phyloP scores from a whole-genome alignment of 2,329 filamentous ascomycete species.

The Colletotrichum lupini region DNA sequence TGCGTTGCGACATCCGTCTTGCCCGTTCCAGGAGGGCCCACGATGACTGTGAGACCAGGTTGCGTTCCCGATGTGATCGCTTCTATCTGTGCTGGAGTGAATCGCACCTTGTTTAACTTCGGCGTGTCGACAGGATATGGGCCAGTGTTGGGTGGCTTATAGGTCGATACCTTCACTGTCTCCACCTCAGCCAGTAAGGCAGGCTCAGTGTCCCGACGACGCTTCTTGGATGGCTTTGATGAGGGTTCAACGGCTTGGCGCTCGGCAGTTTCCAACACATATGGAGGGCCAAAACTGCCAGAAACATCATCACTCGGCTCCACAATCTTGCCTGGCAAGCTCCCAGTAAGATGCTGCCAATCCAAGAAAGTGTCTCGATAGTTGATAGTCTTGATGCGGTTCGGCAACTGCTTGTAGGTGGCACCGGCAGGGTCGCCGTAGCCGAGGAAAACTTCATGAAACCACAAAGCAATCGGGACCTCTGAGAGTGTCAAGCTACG shows the following conservation, averaged over 20 bases:
- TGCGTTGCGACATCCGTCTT: slow-evolving; percentile 99
- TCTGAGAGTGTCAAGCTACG: slow-evolving; percentile 86
- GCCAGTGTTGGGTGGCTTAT: slow-evolving; percentile 87
- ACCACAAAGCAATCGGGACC: slow-evolving; percentile 87
- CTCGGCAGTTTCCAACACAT: slow-evolving; percentile 78
- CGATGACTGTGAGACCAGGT: slow-evolving; percentile 91
- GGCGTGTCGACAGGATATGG: slow-evolving; percentile 89
- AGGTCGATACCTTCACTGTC: slow-evolving; percentile 85
- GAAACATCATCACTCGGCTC: slow-evolving; percentile 79
- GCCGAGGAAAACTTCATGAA: slow-evolving; percentile 97
- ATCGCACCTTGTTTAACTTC: slow-evolving; percentile 84
- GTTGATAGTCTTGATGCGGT: slow-evolving; percentile 82
- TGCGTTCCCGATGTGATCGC: slow-evolving; percentile 95
- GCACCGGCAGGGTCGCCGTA: slow-evolving; percentile 94
- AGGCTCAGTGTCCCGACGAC: slow-evolving; percentile 81
- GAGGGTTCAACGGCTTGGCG: slow-evolving; percentile 62
- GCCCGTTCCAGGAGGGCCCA: slow-evolving; percentile 94
- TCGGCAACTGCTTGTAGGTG: slow-evolving; percentile 84
- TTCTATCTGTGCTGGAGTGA: slow-evolving; percentile 91
- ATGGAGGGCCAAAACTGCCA: slow-evolving; percentile 86
- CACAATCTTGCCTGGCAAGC: slow-evolving; percentile 86
- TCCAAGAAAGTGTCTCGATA: slow-evolving; percentile 95
- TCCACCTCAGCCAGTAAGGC: slow-evolving; percentile 71
- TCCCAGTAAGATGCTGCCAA: slow-evolving; percentile 93
- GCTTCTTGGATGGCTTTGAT: slow-evolving; percentile 82